A percentile compares a stretch with the other conserved stretches of the same genome.
Conservation (phyloP, 1,284 basidiomycete genomes). For the Leccinum pachyderme region DNA sequence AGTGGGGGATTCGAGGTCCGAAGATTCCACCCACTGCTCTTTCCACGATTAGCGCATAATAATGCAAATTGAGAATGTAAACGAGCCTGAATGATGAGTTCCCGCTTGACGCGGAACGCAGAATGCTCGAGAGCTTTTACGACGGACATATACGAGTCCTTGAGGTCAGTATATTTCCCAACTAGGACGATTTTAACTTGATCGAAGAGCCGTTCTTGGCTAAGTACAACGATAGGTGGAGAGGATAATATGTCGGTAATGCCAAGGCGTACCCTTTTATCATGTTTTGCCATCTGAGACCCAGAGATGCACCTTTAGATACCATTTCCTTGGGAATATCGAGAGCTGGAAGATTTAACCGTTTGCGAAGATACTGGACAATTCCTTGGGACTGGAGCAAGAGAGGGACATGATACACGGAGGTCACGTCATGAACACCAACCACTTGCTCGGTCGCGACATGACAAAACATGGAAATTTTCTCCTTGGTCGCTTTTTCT, state of each 20-base stretch:
- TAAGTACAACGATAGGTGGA: slow-evolving; percentile 30
- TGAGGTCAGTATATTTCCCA: slow-evolving; percentile 96
- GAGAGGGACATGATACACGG: slow-evolving; percentile 97
- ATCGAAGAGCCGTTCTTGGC: slow-evolving; percentile 92
- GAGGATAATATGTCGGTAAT: neutral
- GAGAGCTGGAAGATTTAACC: slow-evolving; percentile 72
- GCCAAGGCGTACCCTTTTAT: slow-evolving; percentile 59
- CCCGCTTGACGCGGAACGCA: slow-evolving; percentile 86
- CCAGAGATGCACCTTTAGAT: slow-evolving; percentile 65
- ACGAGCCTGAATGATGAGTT: slow-evolving; percentile 75
- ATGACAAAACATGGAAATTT: slow-evolving; percentile 99
- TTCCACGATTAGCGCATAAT: slow-evolving; percentile 6
- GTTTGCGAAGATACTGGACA: slow-evolving; percentile 78
- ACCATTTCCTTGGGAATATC: slow-evolving; percentile 56
- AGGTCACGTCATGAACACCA: slow-evolving; percentile 94
- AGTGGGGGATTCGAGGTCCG: slow-evolving; percentile 81
- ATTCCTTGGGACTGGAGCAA: slow-evolving; percentile 93
- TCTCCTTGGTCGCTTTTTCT: slow-evolving; percentile 84
- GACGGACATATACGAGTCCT: slow-evolving; percentile 99
- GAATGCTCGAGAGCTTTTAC: slow-evolving; percentile 97
- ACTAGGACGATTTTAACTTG: slow-evolving; percentile 90
- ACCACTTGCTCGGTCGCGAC: slow-evolving; percentile 92
- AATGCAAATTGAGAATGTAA: neutral
- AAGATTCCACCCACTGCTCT: slow-evolving; percentile 93
- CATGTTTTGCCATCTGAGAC: slow-evolving; percentile 79